phyloP scores from a whole-genome alignment of 345 rosid genomes.

The Eucalyptus curtisii region DNA sequence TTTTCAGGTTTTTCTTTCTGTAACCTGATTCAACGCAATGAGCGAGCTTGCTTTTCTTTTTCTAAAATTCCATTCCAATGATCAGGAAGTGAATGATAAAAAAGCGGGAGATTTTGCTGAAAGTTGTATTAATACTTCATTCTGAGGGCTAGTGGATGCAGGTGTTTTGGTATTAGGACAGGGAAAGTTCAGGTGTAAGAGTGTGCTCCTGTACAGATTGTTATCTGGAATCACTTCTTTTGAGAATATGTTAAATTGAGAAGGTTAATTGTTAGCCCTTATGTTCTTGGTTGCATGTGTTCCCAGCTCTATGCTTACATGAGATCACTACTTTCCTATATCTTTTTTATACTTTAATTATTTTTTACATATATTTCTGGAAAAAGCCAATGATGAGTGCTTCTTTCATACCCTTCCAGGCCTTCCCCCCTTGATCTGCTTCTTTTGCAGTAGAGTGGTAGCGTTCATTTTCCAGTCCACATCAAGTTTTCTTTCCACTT shows the following conservation, averaged over 20 bases:
- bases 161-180: neutral
- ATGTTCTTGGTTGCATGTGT: neutral
- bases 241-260: neutral
- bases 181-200: neutral
- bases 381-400: neutral
- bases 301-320: neutral
- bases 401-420: neutral
- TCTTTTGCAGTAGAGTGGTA: neutral
- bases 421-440: neutral
- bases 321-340: neutral
- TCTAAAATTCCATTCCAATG: neutral
- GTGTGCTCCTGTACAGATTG: neutral
- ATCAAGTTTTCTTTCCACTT: neutral
- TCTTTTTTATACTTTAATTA: neutral
- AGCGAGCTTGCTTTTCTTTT: neutral
- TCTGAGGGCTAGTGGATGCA: neutral
- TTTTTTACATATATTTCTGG: neutral
- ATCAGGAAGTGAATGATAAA: neutral
- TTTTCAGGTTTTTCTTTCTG: constrained; percentile 38
- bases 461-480: neutral
- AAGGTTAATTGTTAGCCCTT: neutral
- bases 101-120: neutral
- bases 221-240: neutral
- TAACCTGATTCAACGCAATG: neutral
- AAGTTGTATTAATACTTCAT: neutral